Evolutionary conservation across 257 asterid species (phyloP).

Genomic region (Solanum piurae): DNA sequence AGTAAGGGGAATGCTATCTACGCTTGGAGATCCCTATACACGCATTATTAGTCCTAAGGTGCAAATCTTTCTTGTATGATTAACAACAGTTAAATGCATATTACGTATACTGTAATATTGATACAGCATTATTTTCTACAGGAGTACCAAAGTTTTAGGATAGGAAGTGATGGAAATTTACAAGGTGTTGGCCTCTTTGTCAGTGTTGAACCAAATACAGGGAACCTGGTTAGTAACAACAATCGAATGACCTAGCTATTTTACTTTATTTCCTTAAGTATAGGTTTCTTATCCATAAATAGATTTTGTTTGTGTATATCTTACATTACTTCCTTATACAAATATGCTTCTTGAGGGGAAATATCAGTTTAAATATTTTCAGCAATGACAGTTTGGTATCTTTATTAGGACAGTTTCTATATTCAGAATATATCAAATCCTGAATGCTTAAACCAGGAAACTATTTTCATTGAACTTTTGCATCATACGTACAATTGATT

Average conservation of each 20-base stretch:
- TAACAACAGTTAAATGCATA: neutral
- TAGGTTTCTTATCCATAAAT: neutral
- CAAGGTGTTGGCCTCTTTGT: slow-evolving; percentile 94
- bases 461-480: neutral
- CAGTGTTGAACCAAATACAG: slow-evolving; percentile 62
- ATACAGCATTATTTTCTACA: slow-evolving; percentile 16
- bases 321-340: neutral
- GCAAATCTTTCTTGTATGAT: neutral
- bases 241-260: neutral
- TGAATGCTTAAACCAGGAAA: neutral
- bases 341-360: neutral
- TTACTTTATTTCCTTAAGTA: neutral
- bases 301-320: neutral
- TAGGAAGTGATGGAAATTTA: slow-evolving; percentile 89
- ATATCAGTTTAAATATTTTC: neutral
- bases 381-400: neutral
- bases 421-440: neutral
- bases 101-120: neutral
- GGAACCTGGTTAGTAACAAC: slow-evolving; percentile 58
- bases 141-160: slow-evolving; percentile 90
- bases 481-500: neutral
- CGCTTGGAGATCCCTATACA: slow-evolving; percentile 95
- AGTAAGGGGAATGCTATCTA: slow-evolving; percentile 84
- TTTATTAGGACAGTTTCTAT: neutral
- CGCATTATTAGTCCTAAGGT: slow-evolving; percentile 96